Evolutionary conservation across 192 early-diverging fungal species (phyloP), one percentile per base, ranked within the genome.

Genomic region (Ambispora gerdemannii): DNA sequence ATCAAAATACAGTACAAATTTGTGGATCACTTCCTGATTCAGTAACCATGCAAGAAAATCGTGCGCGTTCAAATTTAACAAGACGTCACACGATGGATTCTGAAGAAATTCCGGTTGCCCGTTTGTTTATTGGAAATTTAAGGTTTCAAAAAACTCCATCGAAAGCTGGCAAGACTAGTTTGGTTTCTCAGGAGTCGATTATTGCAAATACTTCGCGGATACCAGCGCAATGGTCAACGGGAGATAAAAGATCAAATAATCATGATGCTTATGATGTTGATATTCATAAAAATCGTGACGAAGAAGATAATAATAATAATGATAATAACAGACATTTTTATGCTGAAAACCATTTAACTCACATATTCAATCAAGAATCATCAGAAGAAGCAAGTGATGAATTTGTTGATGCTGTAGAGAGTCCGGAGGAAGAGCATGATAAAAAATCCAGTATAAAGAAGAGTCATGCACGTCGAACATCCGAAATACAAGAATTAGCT

Each of bases 391-490:
- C 52, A 33, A 20, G n/a, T 25, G 65, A 67, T 32, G 34, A 70
- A n/a, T 70, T 70, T 58, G 67, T 70, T 30, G 67, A 70, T 70
- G 67, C 67, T 27, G 50, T 70, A 1, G 67, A 70, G 34, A 70
- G 20, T 17, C 67, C 50, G 36, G 38, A 65, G 4, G 25, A 65
- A 11, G 4, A 30, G 38, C 8, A 20, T 58, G 55, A 58, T 20
- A 4, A 25, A 27, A n/a, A n/a, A n/a, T n/a, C n/a, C n/a, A 4
- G 55, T 58, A 27, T 24, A 28, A n/a, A n/a, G n/a, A 2, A 2
- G 25, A 53, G 24, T 33, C 30, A 24, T 33, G n/a, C 15, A 33
- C 28, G 55, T 30, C 22, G 32, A 53, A n/a, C n/a, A 34, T 22
- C 32, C 20, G n/a, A 19, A 17, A 52, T 31, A 1, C 31, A 53